Evolutionary conservation across 1,284 basidiomycete species (phyloP).

Genomic region (Baeospora myosura): DNA sequence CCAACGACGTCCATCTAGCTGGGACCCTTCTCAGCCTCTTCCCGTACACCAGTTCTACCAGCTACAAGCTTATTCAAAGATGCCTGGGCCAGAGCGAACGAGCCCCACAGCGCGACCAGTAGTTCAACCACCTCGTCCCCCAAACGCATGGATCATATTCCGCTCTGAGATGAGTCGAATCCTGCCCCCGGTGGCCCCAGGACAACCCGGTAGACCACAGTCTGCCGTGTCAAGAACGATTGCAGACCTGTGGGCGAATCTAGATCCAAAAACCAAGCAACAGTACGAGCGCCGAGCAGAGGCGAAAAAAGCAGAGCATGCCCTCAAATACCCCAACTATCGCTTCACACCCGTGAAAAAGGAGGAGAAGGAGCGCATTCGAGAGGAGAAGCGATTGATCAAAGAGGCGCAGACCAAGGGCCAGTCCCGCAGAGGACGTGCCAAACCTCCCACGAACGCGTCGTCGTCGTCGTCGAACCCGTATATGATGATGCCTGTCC

Average conservation of each 20-base stretch:
- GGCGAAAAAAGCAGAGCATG: constrained; percentile 61
- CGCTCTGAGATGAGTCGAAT: constrained; percentile 58
- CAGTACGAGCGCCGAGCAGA: constrained; percentile 71
- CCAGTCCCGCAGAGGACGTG: constrained; percentile 17
- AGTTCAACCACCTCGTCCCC: constrained; percentile 59
- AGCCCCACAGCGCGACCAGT: not conserved
- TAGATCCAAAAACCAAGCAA: constrained; percentile 41
- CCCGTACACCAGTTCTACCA: no score
- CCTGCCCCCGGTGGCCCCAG: constrained; percentile 26
- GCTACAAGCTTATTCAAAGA: constrained; percentile 3
- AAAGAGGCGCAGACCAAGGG: constrained; percentile 29
- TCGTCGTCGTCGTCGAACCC: constrained; percentile 6
- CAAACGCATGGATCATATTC: constrained; percentile 92
- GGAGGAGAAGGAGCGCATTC: constrained; percentile 47
- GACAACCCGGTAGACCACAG: constrained; percentile 47
- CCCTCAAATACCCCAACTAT: constrained; percentile 60
- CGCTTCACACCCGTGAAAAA: constrained; percentile 67
- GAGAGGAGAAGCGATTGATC: constrained; percentile 38
- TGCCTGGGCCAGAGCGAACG: not conserved
- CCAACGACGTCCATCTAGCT: no score
- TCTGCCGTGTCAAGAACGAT: constrained; percentile 69
- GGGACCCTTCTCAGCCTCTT: no score
- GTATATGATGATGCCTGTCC: constrained; percentile 3
- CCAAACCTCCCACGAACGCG: constrained; percentile 9
- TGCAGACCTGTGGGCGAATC: constrained; percentile 62